Conservation (phyloP, 139 green algal genomes). For the Zygnema cylindricum region DNA sequence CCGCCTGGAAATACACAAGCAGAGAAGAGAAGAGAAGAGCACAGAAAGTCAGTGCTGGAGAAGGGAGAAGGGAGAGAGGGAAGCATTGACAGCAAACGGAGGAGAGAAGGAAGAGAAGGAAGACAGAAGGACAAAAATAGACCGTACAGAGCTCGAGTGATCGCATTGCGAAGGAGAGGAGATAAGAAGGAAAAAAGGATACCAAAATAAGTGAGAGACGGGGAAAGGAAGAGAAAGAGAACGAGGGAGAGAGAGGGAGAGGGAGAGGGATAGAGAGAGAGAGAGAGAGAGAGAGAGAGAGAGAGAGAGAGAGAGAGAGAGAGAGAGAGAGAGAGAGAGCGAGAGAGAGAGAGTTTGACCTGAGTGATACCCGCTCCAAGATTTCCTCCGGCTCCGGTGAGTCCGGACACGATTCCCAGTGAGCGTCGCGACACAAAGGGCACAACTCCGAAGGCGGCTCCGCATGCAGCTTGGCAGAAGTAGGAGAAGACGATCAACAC, state of each 20-base stretch:
- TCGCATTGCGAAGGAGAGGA: background rate
- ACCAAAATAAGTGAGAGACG: too few species aligned
- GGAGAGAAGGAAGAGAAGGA: slow-evolving; percentile 4
- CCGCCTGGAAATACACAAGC: slow-evolving; percentile 23
- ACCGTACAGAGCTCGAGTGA: background rate
- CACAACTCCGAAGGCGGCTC: slow-evolving; percentile 81
- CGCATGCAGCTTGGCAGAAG: slow-evolving; percentile 71
- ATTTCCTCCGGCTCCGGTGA: slow-evolving; percentile 94
- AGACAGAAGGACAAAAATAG: background rate
- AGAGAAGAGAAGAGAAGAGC: background rate
- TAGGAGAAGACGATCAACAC: slow-evolving; percentile 89
- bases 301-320: background rate
- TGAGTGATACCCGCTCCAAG: slow-evolving; percentile 66
- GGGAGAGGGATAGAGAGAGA: too few species aligned
- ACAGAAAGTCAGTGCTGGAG: background rate
- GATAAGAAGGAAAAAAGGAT: background rate
- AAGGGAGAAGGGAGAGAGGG: slow-evolving; percentile 16
- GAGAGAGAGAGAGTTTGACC: background rate
- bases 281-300: background rate
- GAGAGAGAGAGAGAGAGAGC: slow-evolving; percentile 1
- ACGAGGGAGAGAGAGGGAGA: too few species aligned
- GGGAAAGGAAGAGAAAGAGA: too few species aligned
- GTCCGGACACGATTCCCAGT: slow-evolving; percentile 85
- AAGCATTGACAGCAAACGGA: background rate
- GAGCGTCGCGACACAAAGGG: slow-evolving; percentile 87